Conservation (phyloP, 2,329 filamentous ascomycete species). For the Calonectria honghensis region DNA sequence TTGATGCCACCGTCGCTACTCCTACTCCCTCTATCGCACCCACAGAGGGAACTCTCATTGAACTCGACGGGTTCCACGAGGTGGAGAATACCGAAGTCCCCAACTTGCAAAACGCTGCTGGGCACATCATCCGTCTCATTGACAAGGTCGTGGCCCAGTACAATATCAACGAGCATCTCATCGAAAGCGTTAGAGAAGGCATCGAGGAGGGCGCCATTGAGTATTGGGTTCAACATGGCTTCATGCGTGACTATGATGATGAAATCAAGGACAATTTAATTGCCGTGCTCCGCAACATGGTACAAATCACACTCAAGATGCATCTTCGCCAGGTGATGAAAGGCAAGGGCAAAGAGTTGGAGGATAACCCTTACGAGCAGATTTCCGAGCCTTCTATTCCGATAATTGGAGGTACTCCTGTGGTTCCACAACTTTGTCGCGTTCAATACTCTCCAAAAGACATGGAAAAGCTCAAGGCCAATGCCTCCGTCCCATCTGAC, state of each 20-base stretch:
- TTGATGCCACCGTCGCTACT: neutral
- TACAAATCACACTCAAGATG: constrained; percentile 50
- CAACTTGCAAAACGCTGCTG: neutral
- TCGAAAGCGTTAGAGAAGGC: constrained; percentile 45
- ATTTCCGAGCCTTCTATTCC: neutral
- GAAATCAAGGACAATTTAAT: constrained; percentile 50
- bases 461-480: constrained; percentile 31
- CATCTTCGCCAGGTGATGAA: constrained; percentile 7
- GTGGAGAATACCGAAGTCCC: constrained; percentile 34
- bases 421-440: constrained; percentile 19
- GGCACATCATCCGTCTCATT: constrained; percentile 35
- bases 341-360: neutral
- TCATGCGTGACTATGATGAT: constrained; percentile 49
- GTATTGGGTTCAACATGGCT: constrained; percentile 52
- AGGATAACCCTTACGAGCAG: neutral
- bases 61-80: constrained; percentile 37
- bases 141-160: constrained; percentile 38
- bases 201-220: constrained; percentile 55
- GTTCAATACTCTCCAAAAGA: constrained; percentile 42
- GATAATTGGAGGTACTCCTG: neutral
- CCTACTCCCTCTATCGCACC: constrained; percentile 3
- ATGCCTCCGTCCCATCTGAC: constrained; percentile 27
- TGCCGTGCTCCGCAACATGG: constrained; percentile 49
- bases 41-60: constrained; percentile 34
- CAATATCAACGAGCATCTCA: constrained; percentile 25